Conservation (phyloP, 2,329 filamentous ascomycete species). For the Claviceps arundinis region DNA sequence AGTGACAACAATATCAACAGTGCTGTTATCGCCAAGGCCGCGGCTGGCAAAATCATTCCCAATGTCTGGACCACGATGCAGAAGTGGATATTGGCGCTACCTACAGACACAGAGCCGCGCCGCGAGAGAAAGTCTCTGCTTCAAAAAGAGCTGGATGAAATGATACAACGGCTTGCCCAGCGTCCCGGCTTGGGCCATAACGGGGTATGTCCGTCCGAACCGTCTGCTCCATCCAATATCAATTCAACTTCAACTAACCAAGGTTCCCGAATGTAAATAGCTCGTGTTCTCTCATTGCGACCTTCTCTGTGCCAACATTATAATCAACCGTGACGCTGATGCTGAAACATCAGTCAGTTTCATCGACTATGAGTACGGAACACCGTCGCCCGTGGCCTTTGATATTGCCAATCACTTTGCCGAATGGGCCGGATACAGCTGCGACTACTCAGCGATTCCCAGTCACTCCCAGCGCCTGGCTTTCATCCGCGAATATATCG, state of each 20-base stretch:
- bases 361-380: conserved; percentile 98
- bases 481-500: conserved; percentile 76
- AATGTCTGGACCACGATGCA: conserved; percentile 94
- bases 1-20: conserved; percentile 12
- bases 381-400: conserved; percentile 85
- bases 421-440: conserved; percentile 95
- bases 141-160: conserved; percentile 59
- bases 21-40: conserved; percentile 34
- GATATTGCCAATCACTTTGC: conserved; percentile 97
- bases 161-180: conserved; percentile 60
- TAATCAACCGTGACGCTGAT: conserved; percentile 45
- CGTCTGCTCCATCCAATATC: not conserved
- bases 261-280: conserved; percentile 23
- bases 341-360: conserved; percentile 45
- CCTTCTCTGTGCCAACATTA: conserved; percentile 90
- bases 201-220: conserved; percentile 40
- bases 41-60: conserved; percentile 58
- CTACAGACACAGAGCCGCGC: conserved; percentile 57
- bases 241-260: conserved; percentile 5
- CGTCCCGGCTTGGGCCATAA: conserved; percentile 63
- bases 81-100: conserved; percentile 85
- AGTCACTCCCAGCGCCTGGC: conserved; percentile 61
- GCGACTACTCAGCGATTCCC: conserved; percentile 74
- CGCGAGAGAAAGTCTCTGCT: conserved; percentile 52
- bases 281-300: conserved; percentile 94